These are phyloP conservation scores for Astrothelium subdiscretum DNA, from an alignment of 495 filamentous ascomycete species.

Conservation along the genomic window DNA sequence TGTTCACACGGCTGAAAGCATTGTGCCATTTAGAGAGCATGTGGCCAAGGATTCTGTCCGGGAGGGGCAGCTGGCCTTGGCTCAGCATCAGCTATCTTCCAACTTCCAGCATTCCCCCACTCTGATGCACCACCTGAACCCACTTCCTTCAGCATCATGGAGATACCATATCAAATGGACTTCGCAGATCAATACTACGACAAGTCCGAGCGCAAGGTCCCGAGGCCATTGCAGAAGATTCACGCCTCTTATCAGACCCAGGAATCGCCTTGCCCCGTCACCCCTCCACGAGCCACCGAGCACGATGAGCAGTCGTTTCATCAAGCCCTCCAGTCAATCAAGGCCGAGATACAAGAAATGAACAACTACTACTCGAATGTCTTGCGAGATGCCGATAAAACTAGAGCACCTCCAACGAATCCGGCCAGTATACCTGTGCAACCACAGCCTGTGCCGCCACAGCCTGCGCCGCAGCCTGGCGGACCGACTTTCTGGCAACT, in stretches of 20 bases:
- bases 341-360: not conserved
- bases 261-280: not conserved
- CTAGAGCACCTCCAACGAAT: not conserved
- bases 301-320: not conserved
- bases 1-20: too few relatives aligned
- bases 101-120: not conserved
- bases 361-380: conserved; percentile 1
- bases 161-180: conserved; percentile 1
- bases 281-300: not conserved
- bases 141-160: not conserved
- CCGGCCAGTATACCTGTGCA: not conserved
- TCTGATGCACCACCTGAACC: not conserved
- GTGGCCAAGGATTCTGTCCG: not conserved
- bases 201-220: not conserved
- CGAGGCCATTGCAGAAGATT: not conserved
- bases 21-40: not conserved
- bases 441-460: not conserved
- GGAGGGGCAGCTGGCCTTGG: not conserved
- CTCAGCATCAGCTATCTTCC: not conserved
- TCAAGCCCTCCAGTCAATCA: not conserved
- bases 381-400: not conserved
- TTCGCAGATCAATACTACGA: not conserved
- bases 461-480: not conserved
- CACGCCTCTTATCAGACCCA: not conserved
- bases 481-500: not conserved